Conservation (phyloP, 805 yeast species). For the Blastobotrys peoriensis region DNA sequence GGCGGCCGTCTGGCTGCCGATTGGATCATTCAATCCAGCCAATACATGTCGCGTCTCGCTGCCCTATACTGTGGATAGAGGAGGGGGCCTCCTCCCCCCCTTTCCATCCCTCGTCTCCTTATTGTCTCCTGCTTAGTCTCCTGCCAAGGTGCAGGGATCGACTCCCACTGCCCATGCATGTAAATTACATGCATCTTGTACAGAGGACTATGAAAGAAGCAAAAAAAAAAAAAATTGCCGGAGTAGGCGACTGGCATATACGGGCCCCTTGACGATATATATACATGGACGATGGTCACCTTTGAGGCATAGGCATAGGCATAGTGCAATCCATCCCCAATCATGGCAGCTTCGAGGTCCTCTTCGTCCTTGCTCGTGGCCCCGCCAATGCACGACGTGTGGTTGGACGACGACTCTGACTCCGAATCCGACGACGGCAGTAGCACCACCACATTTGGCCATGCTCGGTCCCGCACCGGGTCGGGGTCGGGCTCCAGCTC, state of each 20-base stretch:
- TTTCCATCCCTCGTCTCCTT: not conserved
- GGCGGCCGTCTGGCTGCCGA: too few species aligned
- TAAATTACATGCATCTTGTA: not conserved
- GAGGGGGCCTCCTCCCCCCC: not conserved
- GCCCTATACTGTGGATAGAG: too few species aligned
- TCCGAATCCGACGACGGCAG: slow-evolving; percentile 8
- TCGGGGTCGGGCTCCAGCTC: not conserved
- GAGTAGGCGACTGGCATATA: not conserved
- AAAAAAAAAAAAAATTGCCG: not conserved
- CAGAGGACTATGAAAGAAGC: not conserved
- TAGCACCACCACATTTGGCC: not conserved
- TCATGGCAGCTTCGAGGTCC: not conserved
- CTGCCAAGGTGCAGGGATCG: not conserved
- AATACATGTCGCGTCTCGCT: too few species aligned
- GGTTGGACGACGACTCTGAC: slow-evolving; percentile 23
- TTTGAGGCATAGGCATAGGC: too few species aligned
- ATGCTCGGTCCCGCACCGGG: not conserved
- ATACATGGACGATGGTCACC: too few species aligned
- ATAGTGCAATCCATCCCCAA: too few species aligned
- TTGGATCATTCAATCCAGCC: too few species aligned
- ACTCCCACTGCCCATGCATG: not conserved
- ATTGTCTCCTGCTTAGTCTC: not conserved
- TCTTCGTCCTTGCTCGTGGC: slow-evolving; percentile 1
- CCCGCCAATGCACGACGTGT: slow-evolving; percentile 22
- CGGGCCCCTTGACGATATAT: not conserved